phyloP scores from a whole-genome alignment of 2,329 filamentous ascomycete genomes.

The Zalaria obscura region DNA sequence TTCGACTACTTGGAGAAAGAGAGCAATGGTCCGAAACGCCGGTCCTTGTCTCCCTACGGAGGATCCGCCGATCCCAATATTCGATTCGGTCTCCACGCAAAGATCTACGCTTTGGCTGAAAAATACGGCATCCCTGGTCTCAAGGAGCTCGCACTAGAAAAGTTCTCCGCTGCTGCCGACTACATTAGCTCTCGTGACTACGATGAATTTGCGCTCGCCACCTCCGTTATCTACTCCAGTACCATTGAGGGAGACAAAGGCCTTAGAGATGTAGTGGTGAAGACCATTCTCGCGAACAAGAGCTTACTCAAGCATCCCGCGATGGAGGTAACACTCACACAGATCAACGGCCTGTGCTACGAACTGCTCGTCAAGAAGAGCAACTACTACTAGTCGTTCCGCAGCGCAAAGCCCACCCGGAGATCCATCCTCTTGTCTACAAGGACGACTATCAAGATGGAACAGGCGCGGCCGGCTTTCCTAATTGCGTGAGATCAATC shows the following conservation, averaged over 20 bases:
- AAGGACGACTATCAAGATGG: too few species aligned
- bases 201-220: conserved; percentile 15
- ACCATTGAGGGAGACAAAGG: conserved; percentile 16
- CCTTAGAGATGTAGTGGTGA: conserved; percentile 15
- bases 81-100: conserved; percentile 10
- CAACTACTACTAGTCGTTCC: too few species aligned
- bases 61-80: conserved; percentile 14
- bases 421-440: too few species aligned
- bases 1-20: conserved; percentile 5
- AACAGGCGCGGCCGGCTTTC: too few species aligned
- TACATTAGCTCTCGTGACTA: conserved; percentile 7
- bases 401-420: too few species aligned
- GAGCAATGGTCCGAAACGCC: neutral
- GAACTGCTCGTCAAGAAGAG: too few species aligned
- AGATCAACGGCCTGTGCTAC: too few species aligned
- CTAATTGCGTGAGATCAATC: too few species aligned
- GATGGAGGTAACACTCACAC: too few species aligned
- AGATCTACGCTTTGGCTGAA: conserved; percentile 12
- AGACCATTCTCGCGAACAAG: conserved; percentile 4
- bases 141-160: conserved; percentile 11
- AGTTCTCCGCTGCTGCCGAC: conserved; percentile 12
- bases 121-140: conserved; percentile 12
- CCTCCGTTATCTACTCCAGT: conserved; percentile 13
- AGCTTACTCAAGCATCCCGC: too few species aligned
- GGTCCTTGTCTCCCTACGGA: neutral